Percentiles rank a stretch among this genome's conserved stretches.
Conservation (phyloP, 2,329 filamentous ascomycete genomes). For the Cercospora janseana region DNA sequence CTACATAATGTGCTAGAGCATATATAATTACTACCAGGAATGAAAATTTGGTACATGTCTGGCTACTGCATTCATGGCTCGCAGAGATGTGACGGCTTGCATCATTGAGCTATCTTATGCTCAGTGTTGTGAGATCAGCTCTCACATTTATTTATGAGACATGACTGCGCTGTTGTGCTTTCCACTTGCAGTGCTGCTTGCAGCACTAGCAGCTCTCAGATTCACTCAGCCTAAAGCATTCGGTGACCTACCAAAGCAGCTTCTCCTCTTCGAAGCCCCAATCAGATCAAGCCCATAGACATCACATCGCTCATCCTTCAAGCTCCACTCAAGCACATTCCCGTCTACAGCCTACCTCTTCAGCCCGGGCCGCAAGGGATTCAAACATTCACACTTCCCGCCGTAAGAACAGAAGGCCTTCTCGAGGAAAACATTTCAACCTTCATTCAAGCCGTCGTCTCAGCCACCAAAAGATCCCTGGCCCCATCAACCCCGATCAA, state of each 20-base stretch:
- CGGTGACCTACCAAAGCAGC: not conserved
- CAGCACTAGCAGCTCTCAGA: too few relatives aligned
- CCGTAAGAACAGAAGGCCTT: slow-evolving; percentile 13
- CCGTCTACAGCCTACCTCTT: slow-evolving; percentile 7
- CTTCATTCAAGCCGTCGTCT: slow-evolving; percentile 3
- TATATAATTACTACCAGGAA: too few relatives aligned
- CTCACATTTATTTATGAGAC: too few relatives aligned
- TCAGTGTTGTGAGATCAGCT: too few relatives aligned
- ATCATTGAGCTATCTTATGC: too few relatives aligned
- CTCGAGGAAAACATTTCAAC: slow-evolving; percentile 7
- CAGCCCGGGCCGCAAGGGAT: not conserved
- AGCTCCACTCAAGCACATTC: slow-evolving; percentile 11
- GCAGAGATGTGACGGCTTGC: too few relatives aligned
- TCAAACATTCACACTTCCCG: slow-evolving; percentile 5
- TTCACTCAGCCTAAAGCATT: not conserved
- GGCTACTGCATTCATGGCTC: too few relatives aligned
- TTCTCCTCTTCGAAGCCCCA: not conserved
- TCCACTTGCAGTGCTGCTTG: too few relatives aligned
- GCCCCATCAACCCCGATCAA: too few relatives aligned
- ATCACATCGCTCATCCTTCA: slow-evolving; percentile 7
- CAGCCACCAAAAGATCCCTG: not conserved
- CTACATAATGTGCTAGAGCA: not conserved
- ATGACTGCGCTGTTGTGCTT: too few relatives aligned
- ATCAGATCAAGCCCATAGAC: slow-evolving; percentile 10
- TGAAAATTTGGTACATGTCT: too few relatives aligned